Percentiles rank a stretch among this genome's conserved stretches.
These are phyloP conservation scores for Penicillium maclennaniae DNA, from an alignment of 495 filamentous ascomycete genomes.

Conservation along the genomic window DNA sequence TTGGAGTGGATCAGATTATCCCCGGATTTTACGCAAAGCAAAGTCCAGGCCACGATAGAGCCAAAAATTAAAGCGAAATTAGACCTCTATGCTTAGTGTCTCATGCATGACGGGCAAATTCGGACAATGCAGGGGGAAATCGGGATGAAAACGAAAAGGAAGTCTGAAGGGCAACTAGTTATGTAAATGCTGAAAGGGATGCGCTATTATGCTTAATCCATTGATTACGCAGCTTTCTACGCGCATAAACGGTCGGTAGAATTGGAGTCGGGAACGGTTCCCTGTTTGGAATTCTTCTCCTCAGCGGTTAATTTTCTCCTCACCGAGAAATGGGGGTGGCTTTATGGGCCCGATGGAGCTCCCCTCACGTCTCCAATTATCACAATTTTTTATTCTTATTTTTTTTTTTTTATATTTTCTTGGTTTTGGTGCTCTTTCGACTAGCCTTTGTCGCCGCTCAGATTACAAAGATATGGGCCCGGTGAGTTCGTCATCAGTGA, in stretches of 20 bases:
- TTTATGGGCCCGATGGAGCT: background rate
- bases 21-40: slow-evolving; percentile 9
- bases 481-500: background rate
- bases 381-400: background rate
- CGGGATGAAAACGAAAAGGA: background rate
- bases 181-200: background rate
- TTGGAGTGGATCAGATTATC: slow-evolving; percentile 7
- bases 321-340: slow-evolving; percentile 16
- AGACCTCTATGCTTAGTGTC: background rate
- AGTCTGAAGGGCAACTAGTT: background rate
- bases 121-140: background rate
- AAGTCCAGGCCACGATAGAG: background rate
- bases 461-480: background rate
- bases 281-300: slow-evolving; percentile 3
- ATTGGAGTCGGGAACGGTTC: background rate
- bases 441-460: background rate
- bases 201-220: background rate
- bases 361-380: slow-evolving; percentile 29
- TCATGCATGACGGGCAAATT: background rate
- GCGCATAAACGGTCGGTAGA: background rate
- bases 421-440: no score
- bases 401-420: background rate
- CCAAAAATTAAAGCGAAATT: background rate
- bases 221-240: background rate
- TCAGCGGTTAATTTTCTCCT: slow-evolving; percentile 33